Percentiles rank a stretch among this genome's conserved stretches.
Evolutionary conservation across 139 green algal genomes (phyloP).

Genomic region (Coccomyxa sp.): DNA sequence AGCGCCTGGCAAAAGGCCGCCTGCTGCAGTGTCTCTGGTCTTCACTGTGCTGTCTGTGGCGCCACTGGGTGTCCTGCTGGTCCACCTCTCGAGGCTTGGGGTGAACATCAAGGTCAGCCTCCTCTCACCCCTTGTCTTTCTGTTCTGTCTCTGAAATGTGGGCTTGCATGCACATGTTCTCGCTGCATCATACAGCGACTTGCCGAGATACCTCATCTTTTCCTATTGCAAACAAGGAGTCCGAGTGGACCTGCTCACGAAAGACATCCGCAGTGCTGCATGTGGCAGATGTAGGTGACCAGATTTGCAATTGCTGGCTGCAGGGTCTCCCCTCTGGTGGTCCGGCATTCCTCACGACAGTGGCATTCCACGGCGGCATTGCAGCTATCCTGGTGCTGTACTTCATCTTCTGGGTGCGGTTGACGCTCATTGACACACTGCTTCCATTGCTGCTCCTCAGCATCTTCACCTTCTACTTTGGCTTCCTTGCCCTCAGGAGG

Average conservation of each 20-base stretch:
- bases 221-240: no score
- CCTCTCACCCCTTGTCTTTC: background rate
- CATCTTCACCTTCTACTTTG: constrained; percentile 2
- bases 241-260: no score
- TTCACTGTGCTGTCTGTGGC: background rate
- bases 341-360: no score
- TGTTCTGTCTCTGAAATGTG: background rate
- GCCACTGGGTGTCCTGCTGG: background rate
- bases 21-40: background rate
- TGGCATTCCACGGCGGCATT: constrained; percentile 30
- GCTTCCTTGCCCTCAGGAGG: background rate
- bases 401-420: constrained; percentile 32
- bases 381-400: constrained; percentile 27
- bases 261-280: no score
- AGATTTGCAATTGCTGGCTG: no score
- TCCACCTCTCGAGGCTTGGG: background rate
- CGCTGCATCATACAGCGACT: no score
- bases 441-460: background rate
- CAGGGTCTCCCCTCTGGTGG: no score
- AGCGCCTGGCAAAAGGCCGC: background rate
- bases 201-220: no score
- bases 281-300: no score
- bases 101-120: background rate
- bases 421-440: constrained; percentile 31
- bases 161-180: background rate